Evolutionary conservation across 2,329 filamentous ascomycete species (phyloP).

Genomic region (Phialophora macrospora): DNA sequence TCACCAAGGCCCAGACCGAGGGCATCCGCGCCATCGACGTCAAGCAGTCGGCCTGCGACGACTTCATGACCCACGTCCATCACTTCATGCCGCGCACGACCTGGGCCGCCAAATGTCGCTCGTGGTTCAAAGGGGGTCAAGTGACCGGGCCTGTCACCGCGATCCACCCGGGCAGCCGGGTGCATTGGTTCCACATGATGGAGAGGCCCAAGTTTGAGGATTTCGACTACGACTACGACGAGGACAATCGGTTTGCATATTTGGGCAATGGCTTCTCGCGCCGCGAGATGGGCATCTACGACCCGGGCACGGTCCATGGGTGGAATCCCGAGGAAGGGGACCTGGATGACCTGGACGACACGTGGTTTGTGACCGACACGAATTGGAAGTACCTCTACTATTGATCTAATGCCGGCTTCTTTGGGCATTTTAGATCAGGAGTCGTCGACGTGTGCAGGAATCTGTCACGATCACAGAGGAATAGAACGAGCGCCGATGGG

Average conservation of each 20-base stretch:
- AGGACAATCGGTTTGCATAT: conserved; percentile 44
- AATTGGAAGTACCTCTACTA: conserved; percentile 1
- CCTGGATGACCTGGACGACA: neutral
- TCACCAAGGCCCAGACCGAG: conserved; percentile 38
- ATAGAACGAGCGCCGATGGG: neutral
- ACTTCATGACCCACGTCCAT: conserved; percentile 48
- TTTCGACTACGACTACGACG: conserved; percentile 28
- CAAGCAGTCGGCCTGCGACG: conserved; percentile 38
- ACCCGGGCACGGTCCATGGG: neutral
- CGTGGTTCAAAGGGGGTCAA: conserved; percentile 49
- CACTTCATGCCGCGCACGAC: conserved; percentile 45
- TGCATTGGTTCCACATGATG: conserved; percentile 41
- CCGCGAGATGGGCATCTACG: neutral
- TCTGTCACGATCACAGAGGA: neutral
- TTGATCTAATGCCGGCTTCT: neutral
- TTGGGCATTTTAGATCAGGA: neutral
- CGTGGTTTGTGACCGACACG: neutral
- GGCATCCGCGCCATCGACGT: conserved; percentile 28
- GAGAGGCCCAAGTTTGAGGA: conserved; percentile 40
- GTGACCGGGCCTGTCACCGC: conserved; percentile 33
- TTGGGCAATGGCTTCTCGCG: conserved; percentile 44
- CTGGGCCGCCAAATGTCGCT: conserved; percentile 45
- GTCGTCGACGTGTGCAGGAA: neutral
- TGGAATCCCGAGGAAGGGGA: neutral
- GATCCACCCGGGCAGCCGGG: conserved; percentile 31